Evolutionary conservation across 202 grass and related monocot genomes (phyloP).

Genomic region (Hordeum pubiflorum): DNA sequence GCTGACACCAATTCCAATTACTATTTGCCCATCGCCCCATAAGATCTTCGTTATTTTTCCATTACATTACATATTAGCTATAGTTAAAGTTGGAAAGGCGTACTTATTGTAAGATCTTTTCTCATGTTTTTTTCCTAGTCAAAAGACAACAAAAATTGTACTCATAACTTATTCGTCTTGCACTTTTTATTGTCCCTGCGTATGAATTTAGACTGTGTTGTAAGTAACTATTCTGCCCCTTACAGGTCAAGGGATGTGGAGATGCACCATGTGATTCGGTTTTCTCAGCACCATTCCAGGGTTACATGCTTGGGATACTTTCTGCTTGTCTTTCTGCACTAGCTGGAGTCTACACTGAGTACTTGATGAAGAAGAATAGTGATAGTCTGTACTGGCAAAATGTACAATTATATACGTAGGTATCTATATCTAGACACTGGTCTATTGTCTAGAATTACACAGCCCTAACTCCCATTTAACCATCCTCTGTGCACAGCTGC

Average conservation of each 20-base stretch:
- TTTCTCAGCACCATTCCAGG: slow-evolving; percentile 75
- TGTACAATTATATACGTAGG: slow-evolving; percentile 89
- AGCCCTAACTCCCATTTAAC: neutral
- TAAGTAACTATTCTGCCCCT: slow-evolving; percentile 13
- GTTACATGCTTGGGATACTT: slow-evolving; percentile 86
- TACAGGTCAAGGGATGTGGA: slow-evolving; percentile 90
- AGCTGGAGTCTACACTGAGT: slow-evolving; percentile 91
- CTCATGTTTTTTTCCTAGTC: neutral
- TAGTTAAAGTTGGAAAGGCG: neutral
- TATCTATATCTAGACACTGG: slow-evolving; percentile 34
- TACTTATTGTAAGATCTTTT: neutral
- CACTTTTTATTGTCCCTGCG: neutral
- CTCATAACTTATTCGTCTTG: neutral
- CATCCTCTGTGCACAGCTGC: neutral
- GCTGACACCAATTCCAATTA: neutral
- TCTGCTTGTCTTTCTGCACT: slow-evolving; percentile 97
- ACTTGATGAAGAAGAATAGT: slow-evolving; percentile 97
- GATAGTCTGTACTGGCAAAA: slow-evolving; percentile 98
- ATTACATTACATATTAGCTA: neutral
- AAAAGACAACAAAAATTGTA: neutral
- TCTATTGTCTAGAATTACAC: slow-evolving; percentile 9
- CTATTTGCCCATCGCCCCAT: neutral
- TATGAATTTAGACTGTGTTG: neutral
- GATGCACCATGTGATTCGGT: slow-evolving; percentile 74
- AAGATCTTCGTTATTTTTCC: neutral